Evolutionary conservation across 345 rosid genomes (phyloP).

Genomic region (Gossypium bickii): DNA sequence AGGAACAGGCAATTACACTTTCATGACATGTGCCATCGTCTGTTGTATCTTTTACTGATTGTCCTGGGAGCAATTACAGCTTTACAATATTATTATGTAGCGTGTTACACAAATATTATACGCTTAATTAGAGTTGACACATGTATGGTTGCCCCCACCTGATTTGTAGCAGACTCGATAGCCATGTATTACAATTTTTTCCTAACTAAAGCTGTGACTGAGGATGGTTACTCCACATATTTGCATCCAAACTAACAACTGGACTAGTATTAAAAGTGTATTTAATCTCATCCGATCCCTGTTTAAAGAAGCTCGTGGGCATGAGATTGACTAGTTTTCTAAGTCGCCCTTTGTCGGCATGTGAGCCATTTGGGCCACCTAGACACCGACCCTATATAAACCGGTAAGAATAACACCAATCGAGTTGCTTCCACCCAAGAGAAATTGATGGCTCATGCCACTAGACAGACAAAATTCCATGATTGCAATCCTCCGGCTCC

Average conservation of each 20-base stretch:
- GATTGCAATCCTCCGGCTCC: conserved; percentile 8
- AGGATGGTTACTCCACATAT: not conserved
- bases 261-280: not conserved
- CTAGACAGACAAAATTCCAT: conserved; percentile 19
- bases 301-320: not conserved
- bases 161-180: not conserved
- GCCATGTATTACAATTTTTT: not conserved
- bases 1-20: not conserved
- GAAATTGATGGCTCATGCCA: not conserved
- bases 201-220: not conserved
- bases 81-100: not conserved
- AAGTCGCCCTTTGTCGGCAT: not conserved
- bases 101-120: not conserved
- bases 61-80: not conserved
- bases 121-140: not conserved
- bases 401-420: not conserved
- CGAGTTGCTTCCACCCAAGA: not conserved
- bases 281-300: not conserved
- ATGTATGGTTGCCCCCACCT: not conserved
- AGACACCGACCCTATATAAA: conserved; percentile 8
- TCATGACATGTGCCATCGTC: not conserved
- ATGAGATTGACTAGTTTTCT: not conserved
- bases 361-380: not conserved
- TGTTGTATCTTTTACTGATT: not conserved
- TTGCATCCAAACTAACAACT: not conserved